Evolutionary conservation across 139 green algal genomes (phyloP).

Genomic region (Haematococcus sp.): DNA sequence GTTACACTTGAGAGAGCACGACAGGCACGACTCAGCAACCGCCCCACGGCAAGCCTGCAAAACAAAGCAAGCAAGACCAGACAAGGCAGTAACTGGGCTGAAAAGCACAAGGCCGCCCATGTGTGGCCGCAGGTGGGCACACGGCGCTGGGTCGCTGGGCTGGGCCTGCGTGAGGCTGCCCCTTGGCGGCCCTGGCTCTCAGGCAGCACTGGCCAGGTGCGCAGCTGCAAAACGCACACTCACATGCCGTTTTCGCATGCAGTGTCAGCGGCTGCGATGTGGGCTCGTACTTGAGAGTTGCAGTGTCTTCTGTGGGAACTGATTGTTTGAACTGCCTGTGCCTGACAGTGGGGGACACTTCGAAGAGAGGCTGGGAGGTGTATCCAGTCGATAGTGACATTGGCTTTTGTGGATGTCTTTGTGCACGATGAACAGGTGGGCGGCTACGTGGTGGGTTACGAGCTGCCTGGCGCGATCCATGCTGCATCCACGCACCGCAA

Average conservation of each 20-base stretch:
- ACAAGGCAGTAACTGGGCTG: too few species aligned
- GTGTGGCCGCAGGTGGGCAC: conserved; percentile 72
- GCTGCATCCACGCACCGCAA: not conserved
- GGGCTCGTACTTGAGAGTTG: not conserved
- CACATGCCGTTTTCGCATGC: not conserved
- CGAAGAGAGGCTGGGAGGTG: not conserved
- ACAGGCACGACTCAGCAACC: too few species aligned
- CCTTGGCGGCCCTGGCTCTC: conserved; percentile 90
- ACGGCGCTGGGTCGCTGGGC: conserved; percentile 25
- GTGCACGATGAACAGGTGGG: conserved; percentile 16
- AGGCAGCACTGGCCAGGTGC: conserved; percentile 12
- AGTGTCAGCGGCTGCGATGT: not conserved
- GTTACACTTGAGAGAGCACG: too few species aligned
- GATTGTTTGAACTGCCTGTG: not conserved
- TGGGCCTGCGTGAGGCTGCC: conserved; percentile 48
- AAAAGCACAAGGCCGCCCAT: too few species aligned
- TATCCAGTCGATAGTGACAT: not conserved
- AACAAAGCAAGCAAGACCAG: too few species aligned
- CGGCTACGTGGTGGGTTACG: conserved; percentile 30
- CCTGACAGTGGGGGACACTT: not conserved
- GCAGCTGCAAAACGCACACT: conserved; percentile 54
- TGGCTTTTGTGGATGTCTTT: not conserved
- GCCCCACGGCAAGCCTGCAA: too few species aligned
- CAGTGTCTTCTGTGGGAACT: not conserved
- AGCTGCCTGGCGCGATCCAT: not conserved